Evolutionary conservation across 106 monocot genomes (phyloP), one percentile per base, ranked within the genome.

Genomic region (Acorus calamus): DNA sequence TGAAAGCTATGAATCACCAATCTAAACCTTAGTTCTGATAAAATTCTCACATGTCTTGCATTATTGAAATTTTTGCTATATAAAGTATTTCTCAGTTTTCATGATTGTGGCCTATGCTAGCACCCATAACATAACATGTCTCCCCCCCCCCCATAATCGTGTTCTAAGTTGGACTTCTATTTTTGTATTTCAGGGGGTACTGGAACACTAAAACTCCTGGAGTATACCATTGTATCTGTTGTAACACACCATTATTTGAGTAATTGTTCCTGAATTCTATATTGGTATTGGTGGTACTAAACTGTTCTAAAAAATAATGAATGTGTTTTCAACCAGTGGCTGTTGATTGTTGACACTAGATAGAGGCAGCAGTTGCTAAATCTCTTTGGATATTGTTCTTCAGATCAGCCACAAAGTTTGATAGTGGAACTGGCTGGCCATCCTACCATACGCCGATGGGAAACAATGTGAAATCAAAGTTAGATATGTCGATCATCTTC

Each of bases 371-470:
- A n/a, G n/a, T 60, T 0, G 3, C 4, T 50, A 12, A 49, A 50
- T 49, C 4, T 45, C 50, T 55, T 4, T 49, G 14, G 7, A 45
- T 49, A 43, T 6, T 46, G 62, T 6, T 49, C 66, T 59, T 9
- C 75, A 90, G 94, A 59, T 96, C 90, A 45, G 63, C 43, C 4
- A 87, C 89, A 11, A 90, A 90, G 70, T 90, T 90, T 59, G 90
- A 90, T 69, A 96, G 94, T 50, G 94, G 94, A 62, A 96, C 94
- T 12, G 90, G 94, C 6, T 90, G 94, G 90, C 94, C 94, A 4
- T 89, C 94, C 49, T 94, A 87, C 74, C 78, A 87, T 45, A 55
- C 84, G 59, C 79, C 94, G 5, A 73, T 87, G 11, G 82, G 84
- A 2, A 55, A 78, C 57, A 87, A 96, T 67, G 90, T 84, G 44